phyloP scores from a whole-genome alignment of 345 rosid species.

The Corchorus olitorius region DNA sequence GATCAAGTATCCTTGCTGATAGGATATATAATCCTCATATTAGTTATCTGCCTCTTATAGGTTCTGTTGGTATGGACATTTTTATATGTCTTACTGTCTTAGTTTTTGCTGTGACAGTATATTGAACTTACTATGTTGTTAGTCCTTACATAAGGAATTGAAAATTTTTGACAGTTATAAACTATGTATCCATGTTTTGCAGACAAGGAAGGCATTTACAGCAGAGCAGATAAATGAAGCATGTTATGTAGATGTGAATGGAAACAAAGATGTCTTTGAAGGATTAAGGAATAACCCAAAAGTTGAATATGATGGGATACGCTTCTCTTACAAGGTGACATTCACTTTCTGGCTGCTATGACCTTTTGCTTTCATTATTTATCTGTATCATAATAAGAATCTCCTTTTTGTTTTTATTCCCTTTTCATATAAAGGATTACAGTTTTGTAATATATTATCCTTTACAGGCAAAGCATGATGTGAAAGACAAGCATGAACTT shows the following conservation, averaged over 20 bases:
- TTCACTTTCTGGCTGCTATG: not conserved
- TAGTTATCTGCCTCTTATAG: not conserved
- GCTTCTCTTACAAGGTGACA: slow-evolving; percentile 86
- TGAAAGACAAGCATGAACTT: slow-evolving; percentile 65
- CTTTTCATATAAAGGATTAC: slow-evolving; percentile 13
- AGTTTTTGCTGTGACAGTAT: not conserved
- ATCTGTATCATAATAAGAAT: not conserved
- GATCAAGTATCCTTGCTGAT: not conserved
- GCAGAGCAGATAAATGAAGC: slow-evolving; percentile 80
- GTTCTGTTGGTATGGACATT: not conserved
- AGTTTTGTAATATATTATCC: slow-evolving; percentile 20
- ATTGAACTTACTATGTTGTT: not conserved
- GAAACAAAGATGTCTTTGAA: slow-evolving; percentile 85
- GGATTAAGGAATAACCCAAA: slow-evolving; percentile 75
- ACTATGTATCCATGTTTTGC: slow-evolving; percentile 22
- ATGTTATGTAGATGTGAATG: slow-evolving; percentile 62
- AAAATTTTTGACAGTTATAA: not conserved
- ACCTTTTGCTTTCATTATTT: not conserved
- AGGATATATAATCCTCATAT: not conserved
- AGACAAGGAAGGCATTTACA: slow-evolving; percentile 74
- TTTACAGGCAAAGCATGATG: slow-evolving; percentile 69
- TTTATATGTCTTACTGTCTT: not conserved
- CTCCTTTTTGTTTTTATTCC: not conserved
- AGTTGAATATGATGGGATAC: slow-evolving; percentile 71
- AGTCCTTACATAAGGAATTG: not conserved